Base-by-base conservation (phyloP, 495 filamentous ascomycete genomes). In the Podospora didyma region DNA sequence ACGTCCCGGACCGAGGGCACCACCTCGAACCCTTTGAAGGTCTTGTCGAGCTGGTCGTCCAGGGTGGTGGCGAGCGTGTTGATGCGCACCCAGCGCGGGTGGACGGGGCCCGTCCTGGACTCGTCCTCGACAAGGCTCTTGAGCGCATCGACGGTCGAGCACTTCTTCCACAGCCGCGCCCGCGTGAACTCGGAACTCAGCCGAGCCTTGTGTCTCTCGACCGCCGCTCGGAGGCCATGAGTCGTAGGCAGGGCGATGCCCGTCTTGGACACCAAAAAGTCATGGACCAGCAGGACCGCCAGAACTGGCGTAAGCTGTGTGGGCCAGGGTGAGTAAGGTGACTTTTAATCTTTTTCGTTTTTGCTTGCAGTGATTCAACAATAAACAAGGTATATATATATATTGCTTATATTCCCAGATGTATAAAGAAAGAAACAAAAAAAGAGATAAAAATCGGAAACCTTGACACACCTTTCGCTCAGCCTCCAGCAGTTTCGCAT, bases 1-100 rank as follows among this genome's bases (percentile, higher is more conserved):
- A 75, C 69, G 7, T 75, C 70, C 0, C 65, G 57, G 1, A 94
- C 67, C 1, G 71, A 70, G 0, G 76, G 62, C 0, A 82, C 81
- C 2, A 69, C 67, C 22, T 75, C 64, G 56, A 82, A 92, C 4
- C 67, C 75, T 1, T 74, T 67, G 59, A 95, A 95, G 0, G 89
- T 91, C 0, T 82, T 83, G 5, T 71, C 70, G 20, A 95, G 67
- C 66, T 93, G 88, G 11, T 83, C 79, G 23, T 86, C 80, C 2
- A 94, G 63, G 0, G 79, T 85, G 11, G 84, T 85, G 49, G 85
- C 87, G 16, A 97, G 69, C 2, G 86, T 83, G 62, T 97, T 98
- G 26, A 97, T 78, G 3, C 94, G 83, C 7, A 95, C 84, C 94
- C 94, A 98, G 47, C 93, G 83, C 1, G 92, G 92, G 65, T 91